Percentiles rank a stretch among this genome's conserved stretches.
phyloP scores from a whole-genome alignment of 352 stramenopile species.

The Pythium phragmitis region DNA sequence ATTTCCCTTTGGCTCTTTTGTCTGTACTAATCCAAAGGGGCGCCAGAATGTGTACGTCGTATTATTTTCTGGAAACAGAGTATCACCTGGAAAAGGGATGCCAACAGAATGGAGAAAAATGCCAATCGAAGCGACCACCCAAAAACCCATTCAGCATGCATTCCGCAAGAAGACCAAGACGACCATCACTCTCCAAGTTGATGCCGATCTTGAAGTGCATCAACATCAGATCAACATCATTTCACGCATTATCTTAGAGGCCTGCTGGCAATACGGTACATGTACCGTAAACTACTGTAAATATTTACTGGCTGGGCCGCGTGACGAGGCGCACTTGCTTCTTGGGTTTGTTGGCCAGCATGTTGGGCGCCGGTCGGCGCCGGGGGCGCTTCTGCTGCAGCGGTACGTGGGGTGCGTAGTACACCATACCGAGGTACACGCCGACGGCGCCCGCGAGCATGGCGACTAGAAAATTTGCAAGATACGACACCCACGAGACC shows the following conservation, averaged over 20 bases:
- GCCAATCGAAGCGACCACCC: not conserved
- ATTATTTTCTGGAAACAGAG: slow-evolving; percentile 11
- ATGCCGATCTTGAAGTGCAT: slow-evolving; percentile 13
- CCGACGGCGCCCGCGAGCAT: slow-evolving; percentile 18
- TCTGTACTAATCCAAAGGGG: not conserved
- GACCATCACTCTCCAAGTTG: slow-evolving; percentile 13
- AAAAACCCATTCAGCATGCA: slow-evolving; percentile 12
- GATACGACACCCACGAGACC: slow-evolving; percentile 23
- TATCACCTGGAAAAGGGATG: not conserved
- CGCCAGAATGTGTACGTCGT: not conserved
- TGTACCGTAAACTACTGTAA: too few species aligned
- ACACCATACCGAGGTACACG: slow-evolving; percentile 20
- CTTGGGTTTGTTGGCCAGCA: slow-evolving; percentile 19
- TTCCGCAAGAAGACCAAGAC: not conserved
- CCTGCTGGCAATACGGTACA: not conserved
- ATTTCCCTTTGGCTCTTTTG: not conserved
- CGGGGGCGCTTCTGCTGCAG: slow-evolving; percentile 5
- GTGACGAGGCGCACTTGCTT: slow-evolving; percentile 21
- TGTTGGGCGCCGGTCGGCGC: slow-evolving; percentile 9
- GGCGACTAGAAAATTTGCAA: slow-evolving; percentile 18
- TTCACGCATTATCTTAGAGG: not conserved
- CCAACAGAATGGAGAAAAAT: not conserved
- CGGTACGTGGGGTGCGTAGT: slow-evolving; percentile 19
- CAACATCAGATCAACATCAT: not conserved
- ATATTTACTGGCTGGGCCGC: not conserved